Conservation (phyloP, 371 early-diverging fungal genomes). For the Mortierella sp. region DNA sequence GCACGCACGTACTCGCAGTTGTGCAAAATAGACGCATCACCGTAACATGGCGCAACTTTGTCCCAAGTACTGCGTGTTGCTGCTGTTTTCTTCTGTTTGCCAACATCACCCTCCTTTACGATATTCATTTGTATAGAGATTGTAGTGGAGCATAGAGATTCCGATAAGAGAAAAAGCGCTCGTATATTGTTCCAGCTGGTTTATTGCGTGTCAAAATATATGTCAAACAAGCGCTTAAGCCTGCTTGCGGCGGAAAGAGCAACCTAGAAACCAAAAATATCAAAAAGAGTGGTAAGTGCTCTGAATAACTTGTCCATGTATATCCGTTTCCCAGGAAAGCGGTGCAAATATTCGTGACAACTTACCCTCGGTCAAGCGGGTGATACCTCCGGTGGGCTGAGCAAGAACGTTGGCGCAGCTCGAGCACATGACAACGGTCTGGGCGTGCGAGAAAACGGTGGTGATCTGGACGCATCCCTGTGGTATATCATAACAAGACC, state of each 20-base stretch:
- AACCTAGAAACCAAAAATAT: slow-evolving; percentile 29
- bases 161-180: slow-evolving; percentile 10
- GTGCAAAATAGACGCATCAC: too few relatives aligned
- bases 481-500: not conserved
- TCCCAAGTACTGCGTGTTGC: too few relatives aligned
- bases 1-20: too few relatives aligned
- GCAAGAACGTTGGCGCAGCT: slow-evolving; percentile 97
- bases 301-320: too few relatives aligned
- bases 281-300: too few relatives aligned
- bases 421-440: slow-evolving; percentile 98
- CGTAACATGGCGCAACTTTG: too few relatives aligned
- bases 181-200: slow-evolving; percentile 35
- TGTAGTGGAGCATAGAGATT: not conserved
- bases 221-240: slow-evolving; percentile 48
- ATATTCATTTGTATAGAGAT: too few relatives aligned
- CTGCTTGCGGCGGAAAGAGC: slow-evolving; percentile 59
- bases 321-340: too few relatives aligned
- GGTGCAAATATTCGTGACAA: not conserved
- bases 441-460: slow-evolving; percentile 99
- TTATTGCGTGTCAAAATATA: slow-evolving; percentile 33
- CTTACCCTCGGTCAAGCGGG: slow-evolving; percentile 94
- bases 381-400: slow-evolving; percentile 99
- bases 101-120: too few relatives aligned
- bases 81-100: too few relatives aligned
- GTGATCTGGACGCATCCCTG: slow-evolving; percentile 97